These are phyloP conservation scores for Pleurotus cornucopiae DNA, from an alignment of 768 basidiomycete species.

Conservation along the genomic window DNA sequence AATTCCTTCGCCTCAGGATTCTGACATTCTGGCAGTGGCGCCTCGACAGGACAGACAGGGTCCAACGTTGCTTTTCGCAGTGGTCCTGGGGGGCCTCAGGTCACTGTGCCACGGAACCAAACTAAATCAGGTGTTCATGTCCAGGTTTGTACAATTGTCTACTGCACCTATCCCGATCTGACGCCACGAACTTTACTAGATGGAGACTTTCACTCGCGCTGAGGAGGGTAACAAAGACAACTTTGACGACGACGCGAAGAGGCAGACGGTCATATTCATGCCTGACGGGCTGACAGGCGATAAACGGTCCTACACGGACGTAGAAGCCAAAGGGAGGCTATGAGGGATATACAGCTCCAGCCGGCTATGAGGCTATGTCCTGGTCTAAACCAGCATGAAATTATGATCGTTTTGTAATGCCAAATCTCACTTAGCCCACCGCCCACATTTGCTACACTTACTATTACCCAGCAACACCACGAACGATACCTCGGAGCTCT, in stretches of 20 bases:
- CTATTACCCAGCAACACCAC: too few species aligned
- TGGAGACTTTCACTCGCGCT: slow-evolving; percentile 10
- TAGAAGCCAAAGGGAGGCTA: slow-evolving; percentile 4
- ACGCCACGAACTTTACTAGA: slow-evolving; percentile 1
- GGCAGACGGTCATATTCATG: slow-evolving; percentile 6
- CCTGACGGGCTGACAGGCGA: not conserved
- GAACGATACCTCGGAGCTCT: too few species aligned
- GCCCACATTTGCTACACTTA: too few species aligned
- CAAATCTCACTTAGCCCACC: too few species aligned
- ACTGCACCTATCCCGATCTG: not conserved
- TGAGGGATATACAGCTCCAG: not conserved
- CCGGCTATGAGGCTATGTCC: too few species aligned
- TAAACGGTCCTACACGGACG: not conserved
- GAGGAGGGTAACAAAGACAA: slow-evolving; percentile 8
- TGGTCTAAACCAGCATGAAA: too few species aligned
- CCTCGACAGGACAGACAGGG: not conserved
- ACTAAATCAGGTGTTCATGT: slow-evolving; percentile 6
- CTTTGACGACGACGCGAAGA: not conserved
- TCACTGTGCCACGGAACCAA: not conserved
- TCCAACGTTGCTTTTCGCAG: slow-evolving; percentile 1
- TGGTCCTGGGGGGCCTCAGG: not conserved
- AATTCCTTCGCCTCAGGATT: too few species aligned
- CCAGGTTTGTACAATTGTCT: not conserved
- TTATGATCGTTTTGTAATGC: too few species aligned
- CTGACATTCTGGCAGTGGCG: not conserved